Evolutionary conservation across 768 basidiomycete species (phyloP).

Genomic region (Mycena rosella): DNA sequence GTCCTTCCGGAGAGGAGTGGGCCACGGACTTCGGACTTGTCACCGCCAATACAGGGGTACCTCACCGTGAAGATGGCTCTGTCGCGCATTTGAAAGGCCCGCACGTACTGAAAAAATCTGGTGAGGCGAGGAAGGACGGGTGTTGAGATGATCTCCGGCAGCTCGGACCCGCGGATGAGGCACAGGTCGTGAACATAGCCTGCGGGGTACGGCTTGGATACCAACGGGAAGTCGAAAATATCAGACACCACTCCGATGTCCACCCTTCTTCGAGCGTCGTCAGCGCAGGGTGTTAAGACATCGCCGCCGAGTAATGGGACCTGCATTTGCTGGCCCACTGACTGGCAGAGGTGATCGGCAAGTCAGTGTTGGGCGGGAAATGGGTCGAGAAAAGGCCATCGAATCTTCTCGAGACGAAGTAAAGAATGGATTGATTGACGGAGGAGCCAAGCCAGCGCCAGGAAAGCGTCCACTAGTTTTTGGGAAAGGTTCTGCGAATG

Average conservation of each 20-base stretch:
- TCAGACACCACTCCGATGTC: not conserved
- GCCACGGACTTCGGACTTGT: not conserved
- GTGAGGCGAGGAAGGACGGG: not conserved
- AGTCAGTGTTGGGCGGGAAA: not conserved
- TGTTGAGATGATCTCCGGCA: not conserved
- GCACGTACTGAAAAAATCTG: not conserved
- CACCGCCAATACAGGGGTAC: not conserved
- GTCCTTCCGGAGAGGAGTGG: not conserved
- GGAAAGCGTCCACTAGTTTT: not conserved
- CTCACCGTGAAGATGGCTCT: not conserved
- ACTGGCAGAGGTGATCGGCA: not conserved
- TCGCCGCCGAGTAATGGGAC: not conserved
- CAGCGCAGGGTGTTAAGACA: not conserved
- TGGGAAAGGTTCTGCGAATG: not conserved
- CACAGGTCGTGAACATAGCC: conserved; percentile 3
- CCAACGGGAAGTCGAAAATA: conserved; percentile 2
- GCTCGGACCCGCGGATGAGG: not conserved
- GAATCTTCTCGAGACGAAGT: not conserved
- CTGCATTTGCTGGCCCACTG: conserved; percentile 6
- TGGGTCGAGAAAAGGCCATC: not conserved
- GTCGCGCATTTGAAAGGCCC: too few species aligned
- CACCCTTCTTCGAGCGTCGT: not conserved
- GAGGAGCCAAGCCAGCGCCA: not conserved
- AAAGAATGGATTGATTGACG: not conserved
- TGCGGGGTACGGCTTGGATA: not conserved